Evolutionary conservation across 2,329 filamentous ascomycete genomes (phyloP), one percentile per base, ranked within the genome.

Genomic region (Curvularia lunata): DNA sequence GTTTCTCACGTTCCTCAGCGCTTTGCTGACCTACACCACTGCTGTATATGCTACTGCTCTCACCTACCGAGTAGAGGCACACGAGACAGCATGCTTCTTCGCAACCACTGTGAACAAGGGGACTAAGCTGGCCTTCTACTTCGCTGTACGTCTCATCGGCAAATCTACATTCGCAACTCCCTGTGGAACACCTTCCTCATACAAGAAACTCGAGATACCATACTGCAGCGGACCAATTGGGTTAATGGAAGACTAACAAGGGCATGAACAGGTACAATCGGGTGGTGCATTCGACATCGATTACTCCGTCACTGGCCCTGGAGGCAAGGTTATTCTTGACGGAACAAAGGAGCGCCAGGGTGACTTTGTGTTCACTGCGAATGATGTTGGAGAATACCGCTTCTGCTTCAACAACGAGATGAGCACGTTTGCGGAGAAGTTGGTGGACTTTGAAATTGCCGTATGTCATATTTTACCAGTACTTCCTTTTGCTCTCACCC

Each of bases 391-490:
- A 65, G 94, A 98, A 73, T 97, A 98, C 81, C 87, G 88, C 52
- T 98, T 99, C 82, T 99, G 95, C 85, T 99, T 99, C 83, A 91
- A 93, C 80, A 99, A 99, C 75, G 90, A 95, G 75, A 97, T 99
- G 91, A 96, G 91, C 74, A 98, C 94, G 0, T 97, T 97, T 76
- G 89, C 93, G 51, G 95, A 99, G 81, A 99, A 99, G 82, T 88
- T 92, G 76, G 93, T 99, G 64, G 95, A 99, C 78, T 97, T 99
- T 74, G 95, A 99, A 81, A 97, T 99, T 75, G 86, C 93, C 62
- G 94, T 95, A 82, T 62, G 89, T 64, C n/a, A 12, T 43, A 52
- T 21, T 16, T 34, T n/a, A 5, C n/a, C 12, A 12, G 19, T 9
- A 18, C 4, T n/a, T 19, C 1, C 27, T 34, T 50, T 30, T 30